Base-by-base conservation (phyloP, 306 rosid species). In the Citrullus mucosospermus region DNA sequence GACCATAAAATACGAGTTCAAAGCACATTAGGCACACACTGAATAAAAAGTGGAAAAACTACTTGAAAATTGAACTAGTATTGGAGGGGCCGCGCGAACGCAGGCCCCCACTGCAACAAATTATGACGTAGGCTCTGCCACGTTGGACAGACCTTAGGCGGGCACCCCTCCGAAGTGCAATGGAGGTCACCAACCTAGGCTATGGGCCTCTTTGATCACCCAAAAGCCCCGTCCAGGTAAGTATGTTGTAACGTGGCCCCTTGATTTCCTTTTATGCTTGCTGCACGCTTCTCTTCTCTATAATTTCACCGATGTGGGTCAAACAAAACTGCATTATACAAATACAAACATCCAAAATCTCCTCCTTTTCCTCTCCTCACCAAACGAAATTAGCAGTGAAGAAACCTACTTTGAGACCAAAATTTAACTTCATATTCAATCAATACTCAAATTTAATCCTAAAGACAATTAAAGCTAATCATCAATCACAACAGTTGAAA, bases 61-160 rank as follows among this genome's bases (percentile, higher is more conserved):
- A 25, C 28, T 25, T 25, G 1, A 25, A 25, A 25, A 0, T 32
- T 32, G 36, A 32, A 32, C 36, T 32, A 2, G 36, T 32, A 0
- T 2, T 60, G 69, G 69, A 5, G 85, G 85, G 89, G 88, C 89
- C 68, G 90, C 90, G 84, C 91, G 82, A 61, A 87, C 89, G 86
- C 91, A 85, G 76, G 90, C 87, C 89, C 85, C 89, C 81, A 9
- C 81, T 8, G 8, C 70, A 58, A 89, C 83, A 91, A 88, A 91
- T 88, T 82, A 85, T 84, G 89, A 91, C 82, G 86, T 85, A 80
- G 88, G 83, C 53, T 87, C 90, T 81, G 77, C 86, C 69, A 5
- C 83, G 13, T 73, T 63, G 82, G 77, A 83, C 70, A 85, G 85
- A 87, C 85, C 89, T 78, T 86, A 85, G 78, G 53, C 78, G 0